Percentiles rank a stretch among this genome's conserved stretches.
Evolutionary conservation across 805 yeast genomes (phyloP).

Genomic region (Suhomyces pyralidae): DNA sequence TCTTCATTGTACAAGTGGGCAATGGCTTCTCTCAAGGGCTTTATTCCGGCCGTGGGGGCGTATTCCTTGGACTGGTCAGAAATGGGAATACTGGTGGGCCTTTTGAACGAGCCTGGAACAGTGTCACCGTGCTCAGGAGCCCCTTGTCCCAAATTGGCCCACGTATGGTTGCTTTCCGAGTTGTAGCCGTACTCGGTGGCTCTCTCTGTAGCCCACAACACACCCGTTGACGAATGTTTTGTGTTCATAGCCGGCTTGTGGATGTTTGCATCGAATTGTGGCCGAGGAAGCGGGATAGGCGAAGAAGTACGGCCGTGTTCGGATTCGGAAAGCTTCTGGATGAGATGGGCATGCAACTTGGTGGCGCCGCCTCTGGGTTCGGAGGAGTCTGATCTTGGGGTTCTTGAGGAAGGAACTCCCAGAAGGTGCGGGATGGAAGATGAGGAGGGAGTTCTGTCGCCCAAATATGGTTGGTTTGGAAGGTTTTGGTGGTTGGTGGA

Average conservation of each 20-base stretch:
- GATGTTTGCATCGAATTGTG: slow-evolving; percentile 41
- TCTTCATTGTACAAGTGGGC: slow-evolving; percentile 55
- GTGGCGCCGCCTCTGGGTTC: neutral
- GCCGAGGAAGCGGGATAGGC: slow-evolving; percentile 51
- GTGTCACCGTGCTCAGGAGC: slow-evolving; percentile 63
- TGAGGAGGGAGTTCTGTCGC: neutral
- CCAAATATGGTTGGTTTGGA: neutral
- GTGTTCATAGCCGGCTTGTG: slow-evolving; percentile 59
- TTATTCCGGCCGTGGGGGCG: slow-evolving; percentile 59
- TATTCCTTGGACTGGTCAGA: slow-evolving; percentile 52
- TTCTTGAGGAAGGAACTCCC: slow-evolving; percentile 21
- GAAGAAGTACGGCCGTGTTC: slow-evolving; percentile 41
- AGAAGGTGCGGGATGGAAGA: slow-evolving; percentile 1
- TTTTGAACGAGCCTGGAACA: slow-evolving; percentile 53
- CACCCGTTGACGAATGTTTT: slow-evolving; percentile 59
- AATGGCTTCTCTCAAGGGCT: slow-evolving; percentile 53
- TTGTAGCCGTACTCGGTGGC: slow-evolving; percentile 55
- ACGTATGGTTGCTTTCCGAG: slow-evolving; percentile 34
- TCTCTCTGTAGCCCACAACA: slow-evolving; percentile 61
- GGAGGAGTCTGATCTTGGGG: slow-evolving; percentile 13
- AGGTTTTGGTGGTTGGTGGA: slow-evolving; percentile 1
- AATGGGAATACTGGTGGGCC: slow-evolving; percentile 48
- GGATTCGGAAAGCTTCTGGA: slow-evolving; percentile 27
- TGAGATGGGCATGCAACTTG: slow-evolving; percentile 17
- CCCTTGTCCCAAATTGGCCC: slow-evolving; percentile 66